These are phyloP conservation scores for Neurospora sp. DNA, from an alignment of 495 filamentous ascomycete species.

Conservation along the genomic window DNA sequence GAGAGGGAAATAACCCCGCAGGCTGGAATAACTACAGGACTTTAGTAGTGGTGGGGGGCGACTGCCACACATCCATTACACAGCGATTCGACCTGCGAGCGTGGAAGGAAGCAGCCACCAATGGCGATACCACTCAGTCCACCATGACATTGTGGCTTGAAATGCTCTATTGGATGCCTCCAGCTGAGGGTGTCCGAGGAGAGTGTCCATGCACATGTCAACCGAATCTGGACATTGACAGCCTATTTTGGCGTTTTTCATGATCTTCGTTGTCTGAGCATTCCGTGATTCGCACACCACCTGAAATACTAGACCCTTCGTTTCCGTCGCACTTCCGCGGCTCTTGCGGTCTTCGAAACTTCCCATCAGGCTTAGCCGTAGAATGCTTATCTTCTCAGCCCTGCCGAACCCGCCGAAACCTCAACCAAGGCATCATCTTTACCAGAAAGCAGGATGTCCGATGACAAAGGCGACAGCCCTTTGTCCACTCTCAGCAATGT, in stretches of 20 bases:
- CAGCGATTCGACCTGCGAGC: not conserved
- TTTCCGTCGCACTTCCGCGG: not conserved
- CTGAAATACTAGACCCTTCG: not conserved
- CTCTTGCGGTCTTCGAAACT: not conserved
- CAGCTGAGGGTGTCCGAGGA: not conserved
- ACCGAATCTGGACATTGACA: not conserved
- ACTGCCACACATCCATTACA: not conserved
- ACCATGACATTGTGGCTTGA: not conserved
- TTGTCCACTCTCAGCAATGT: not conserved
- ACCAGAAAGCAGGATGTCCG: not conserved
- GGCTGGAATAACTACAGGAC: not conserved
- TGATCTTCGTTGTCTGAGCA: not conserved
- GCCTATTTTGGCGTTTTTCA: not conserved
- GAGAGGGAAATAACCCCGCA: not conserved
- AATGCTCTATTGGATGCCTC: not conserved
- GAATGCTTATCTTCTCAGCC: not conserved
- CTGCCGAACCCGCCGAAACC: not conserved
- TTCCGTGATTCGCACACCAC: not conserved
- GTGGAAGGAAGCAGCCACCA: not conserved
- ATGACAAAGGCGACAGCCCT: not conserved
- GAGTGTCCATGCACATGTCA: not conserved
- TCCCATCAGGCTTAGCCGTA: not conserved
- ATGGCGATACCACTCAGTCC: not conserved
- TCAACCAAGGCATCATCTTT: not conserved
- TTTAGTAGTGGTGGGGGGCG: not conserved